Evolutionary conservation across 306 rosid species (phyloP).

Genomic region (Prunus salicina): DNA sequence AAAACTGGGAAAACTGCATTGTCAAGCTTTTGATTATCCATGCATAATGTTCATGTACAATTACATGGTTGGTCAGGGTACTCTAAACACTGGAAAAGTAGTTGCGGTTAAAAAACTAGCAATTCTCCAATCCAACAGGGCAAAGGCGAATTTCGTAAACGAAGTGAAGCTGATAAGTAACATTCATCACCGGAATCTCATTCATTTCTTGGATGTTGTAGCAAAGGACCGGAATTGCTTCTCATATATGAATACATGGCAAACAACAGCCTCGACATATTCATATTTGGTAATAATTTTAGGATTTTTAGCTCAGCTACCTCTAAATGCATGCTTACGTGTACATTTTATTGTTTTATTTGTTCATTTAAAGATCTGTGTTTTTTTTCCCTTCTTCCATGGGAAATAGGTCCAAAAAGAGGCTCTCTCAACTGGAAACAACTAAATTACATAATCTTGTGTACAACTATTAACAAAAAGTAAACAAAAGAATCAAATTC

Average conservation of each 20-base stretch:
- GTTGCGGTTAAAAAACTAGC: constrained; percentile 65
- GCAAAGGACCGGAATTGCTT: constrained; percentile 62
- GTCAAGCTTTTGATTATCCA: background rate
- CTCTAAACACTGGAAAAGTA: constrained; percentile 56
- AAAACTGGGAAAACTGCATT: background rate
- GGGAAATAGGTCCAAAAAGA: constrained; percentile 36
- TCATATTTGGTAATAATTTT: constrained; percentile 60
- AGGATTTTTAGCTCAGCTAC: background rate
- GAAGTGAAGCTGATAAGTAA: constrained; percentile 25
- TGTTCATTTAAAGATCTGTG: background rate
- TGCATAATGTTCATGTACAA: background rate
- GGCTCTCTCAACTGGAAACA: constrained; percentile 62
- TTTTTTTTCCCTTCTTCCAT: background rate
- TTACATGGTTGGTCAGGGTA: constrained; percentile 39
- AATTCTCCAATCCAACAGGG: constrained; percentile 38
- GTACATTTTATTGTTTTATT: background rate
- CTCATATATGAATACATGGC: constrained; percentile 71
- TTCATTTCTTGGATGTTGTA: constrained; percentile 66
- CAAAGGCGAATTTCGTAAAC: constrained; percentile 51
- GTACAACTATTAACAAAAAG: constrained; percentile 47
- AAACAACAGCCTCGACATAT: constrained; percentile 56
- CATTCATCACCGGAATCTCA: constrained; percentile 63
- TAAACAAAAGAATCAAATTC: no score
- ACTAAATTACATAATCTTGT: constrained; percentile 50
- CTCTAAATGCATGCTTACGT: background rate